These are phyloP conservation scores for Suillus decipiens DNA, from an alignment of 768 basidiomycete genomes.

Conservation along the genomic window DNA sequence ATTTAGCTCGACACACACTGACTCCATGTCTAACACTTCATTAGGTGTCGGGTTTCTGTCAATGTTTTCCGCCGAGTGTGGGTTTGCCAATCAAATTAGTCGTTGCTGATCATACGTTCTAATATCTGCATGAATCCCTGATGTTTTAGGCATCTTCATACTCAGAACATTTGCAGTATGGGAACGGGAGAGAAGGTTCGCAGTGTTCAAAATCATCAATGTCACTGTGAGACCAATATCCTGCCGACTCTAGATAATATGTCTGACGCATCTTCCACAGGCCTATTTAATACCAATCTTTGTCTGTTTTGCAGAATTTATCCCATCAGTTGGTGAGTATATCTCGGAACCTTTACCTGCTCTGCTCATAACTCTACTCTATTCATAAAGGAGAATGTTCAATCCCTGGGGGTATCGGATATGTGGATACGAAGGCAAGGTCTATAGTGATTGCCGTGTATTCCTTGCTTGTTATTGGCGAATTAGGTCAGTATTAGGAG, in stretches of 20 bases:
- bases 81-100: background rate
- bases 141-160: background rate
- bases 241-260: background rate
- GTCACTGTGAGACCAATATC: background rate
- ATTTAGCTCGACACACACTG: background rate
- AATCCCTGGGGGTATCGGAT: background rate
- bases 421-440: background rate
- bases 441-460: background rate
- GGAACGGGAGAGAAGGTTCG: background rate
- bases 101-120: background rate
- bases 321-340: background rate
- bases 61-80: background rate
- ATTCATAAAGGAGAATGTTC: background rate
- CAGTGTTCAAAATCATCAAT: background rate
- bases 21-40: background rate
- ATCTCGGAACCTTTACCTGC: background rate
- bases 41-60: background rate
- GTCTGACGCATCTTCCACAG: background rate
- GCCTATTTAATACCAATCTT: background rate
- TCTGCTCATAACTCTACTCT: background rate
- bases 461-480: background rate
- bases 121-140: background rate
- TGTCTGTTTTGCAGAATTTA: background rate
- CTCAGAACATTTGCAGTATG: background rate
- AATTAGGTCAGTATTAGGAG: background rate